Evolutionary conservation across 352 stramenopile species (phyloP), one percentile per base, ranked within the genome.

Genomic region (Phytophthora sojae): DNA sequence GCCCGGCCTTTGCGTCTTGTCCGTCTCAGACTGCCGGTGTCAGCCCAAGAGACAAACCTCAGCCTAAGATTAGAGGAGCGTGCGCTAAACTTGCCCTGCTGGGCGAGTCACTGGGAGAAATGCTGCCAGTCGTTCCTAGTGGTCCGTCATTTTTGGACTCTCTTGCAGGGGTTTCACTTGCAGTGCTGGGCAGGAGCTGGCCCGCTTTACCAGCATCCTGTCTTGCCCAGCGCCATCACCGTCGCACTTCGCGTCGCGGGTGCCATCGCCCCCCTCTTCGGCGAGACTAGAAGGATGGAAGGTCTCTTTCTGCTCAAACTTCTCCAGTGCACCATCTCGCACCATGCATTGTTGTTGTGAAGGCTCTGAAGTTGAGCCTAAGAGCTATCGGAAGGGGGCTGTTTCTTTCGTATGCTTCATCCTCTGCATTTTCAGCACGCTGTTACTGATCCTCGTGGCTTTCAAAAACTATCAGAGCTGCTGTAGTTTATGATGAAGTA

Each of bases 21-120:
- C 23, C 23, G 35, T 35, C 56, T 62, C 56, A 39, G 57, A 45
- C 39, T 19, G 45, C 45, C 45, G 4, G 23, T 63, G 57, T 12
- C 39, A 53, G 30, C 12, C 12, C 19, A 61, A 17, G 21, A 52
- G 45, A 52, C 23, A 35, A 21, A 15, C 49, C 21, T 9, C n/a
- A 6, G 21, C 12, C 58, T 57, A 64, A 64, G 26, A 64, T 64
- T 64, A 64, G 58, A 64, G 57, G 39, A 21, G 23, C 6, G n/a
- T 19, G 11, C 9, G 21, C 49, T 53, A n/a, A 58, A 42, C 52
- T 58, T 23, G 51, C 5, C 6, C 2, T 32, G 44, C 15, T 44
- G 44, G 51, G 23, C 51, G 52, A 58, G 52, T 45, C 17, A 30
- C 26, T 47, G 52, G 52, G 52, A 25, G 44, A 51, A 51, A 15